Evolutionary conservation across 176 grass and related monocot genomes (phyloP).

Genomic region (Bothriochloa decipiens): DNA sequence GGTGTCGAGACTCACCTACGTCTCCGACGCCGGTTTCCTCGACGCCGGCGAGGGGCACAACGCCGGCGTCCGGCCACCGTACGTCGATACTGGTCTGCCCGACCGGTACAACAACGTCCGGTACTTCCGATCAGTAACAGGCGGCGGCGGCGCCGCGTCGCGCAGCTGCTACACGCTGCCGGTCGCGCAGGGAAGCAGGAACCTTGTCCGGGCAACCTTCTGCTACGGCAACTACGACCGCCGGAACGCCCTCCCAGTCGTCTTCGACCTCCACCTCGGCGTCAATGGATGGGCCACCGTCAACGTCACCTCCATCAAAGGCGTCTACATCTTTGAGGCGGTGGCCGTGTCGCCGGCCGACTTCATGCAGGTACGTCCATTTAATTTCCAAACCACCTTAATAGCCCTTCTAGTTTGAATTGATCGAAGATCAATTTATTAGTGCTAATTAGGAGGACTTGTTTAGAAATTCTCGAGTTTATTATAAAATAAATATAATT

Average conservation of each 20-base stretch:
- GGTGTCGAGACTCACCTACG: constrained; percentile 6
- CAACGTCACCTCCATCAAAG: constrained; percentile 34
- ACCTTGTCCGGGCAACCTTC: constrained; percentile 44
- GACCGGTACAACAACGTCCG: constrained; percentile 27
- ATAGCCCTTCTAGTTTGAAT: no score
- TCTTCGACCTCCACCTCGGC: constrained; percentile 56
- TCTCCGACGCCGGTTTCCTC: constrained; percentile 42
- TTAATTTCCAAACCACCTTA: no score
- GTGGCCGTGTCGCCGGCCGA: constrained; percentile 30
- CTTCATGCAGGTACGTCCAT: constrained; percentile 37
- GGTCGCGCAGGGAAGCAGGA: constrained; percentile 26
- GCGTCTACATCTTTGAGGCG: background rate
- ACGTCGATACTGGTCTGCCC: background rate
- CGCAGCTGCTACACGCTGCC: constrained; percentile 59
- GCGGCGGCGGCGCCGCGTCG: background rate
- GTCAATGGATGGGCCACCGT: constrained; percentile 51
- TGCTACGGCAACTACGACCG: constrained; percentile 63
- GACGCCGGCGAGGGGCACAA: constrained; percentile 35
- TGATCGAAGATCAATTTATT: no score
- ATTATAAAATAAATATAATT: no score
- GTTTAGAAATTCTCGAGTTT: no score
- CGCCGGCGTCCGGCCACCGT: constrained; percentile 22
- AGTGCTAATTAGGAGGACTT: no score
- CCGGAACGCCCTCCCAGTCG: background rate
- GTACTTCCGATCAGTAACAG: constrained; percentile 32